Base-by-base conservation (phyloP, 139 green algal species). In the Chlamydomonas incerta region DNA sequence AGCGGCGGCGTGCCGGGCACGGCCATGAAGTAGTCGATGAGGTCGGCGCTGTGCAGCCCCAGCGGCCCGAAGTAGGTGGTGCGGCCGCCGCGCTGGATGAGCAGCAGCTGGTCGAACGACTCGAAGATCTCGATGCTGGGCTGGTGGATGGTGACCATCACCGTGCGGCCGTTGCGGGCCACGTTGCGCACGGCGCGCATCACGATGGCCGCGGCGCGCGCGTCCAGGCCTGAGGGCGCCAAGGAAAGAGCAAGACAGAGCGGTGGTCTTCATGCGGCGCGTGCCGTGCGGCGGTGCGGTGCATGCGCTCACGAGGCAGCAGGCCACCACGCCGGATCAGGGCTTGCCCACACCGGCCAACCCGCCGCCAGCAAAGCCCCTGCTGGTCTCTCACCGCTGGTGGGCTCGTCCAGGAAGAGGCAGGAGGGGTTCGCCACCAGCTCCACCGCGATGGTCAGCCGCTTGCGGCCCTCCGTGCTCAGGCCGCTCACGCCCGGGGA, bases 71-170 rank as follows among this genome's bases (percentile, higher is more conserved):
- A 97, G 91, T 96, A 99, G 11, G 94, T 95, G 37, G 93, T 91
- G 41, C 89, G 33, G 52, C 80, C 77, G 63, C 77, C 77, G 29
- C 77, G 63, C 75, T 82, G 91, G 20, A 98, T 72, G 26, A 98
- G 91, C 85, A 97, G 87, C 80, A 99, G 91, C 24, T 86, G 82
- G 83, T 97, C 93, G 80, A 97, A 97, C 5, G 92, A 84, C 88
- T 95, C 93, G 70, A 97, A 95, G 63, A 97, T 96, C 66, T 95
- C 90, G 57, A 97, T 95, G 70, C 67, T 90, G 29, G 96, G 96
- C 87, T 99, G 96, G 88, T 99, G 96, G 79, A 99, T 98, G 77
- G 96, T 99, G 33, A 95, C 79, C 62, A 98, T 95, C 17, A 99
- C 94, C 6, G 97, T 98, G 65, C 96, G 92, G 31, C 94, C 93